Evolutionary conservation across 805 yeast species (phyloP).

Genomic region (Metschnikowia cubensis): DNA sequence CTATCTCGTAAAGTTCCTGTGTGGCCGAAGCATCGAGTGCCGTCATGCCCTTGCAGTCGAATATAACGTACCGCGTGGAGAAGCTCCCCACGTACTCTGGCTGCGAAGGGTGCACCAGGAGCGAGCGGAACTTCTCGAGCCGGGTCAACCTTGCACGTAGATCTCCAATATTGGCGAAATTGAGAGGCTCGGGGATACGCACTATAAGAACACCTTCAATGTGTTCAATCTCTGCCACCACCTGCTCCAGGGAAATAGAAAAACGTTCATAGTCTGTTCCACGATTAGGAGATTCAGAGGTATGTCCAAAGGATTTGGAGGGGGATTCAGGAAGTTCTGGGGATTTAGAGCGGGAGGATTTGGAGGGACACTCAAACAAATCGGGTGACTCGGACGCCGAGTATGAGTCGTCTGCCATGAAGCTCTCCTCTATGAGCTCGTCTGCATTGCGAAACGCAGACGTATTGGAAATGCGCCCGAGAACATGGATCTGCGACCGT

Average conservation of each 20-base stretch:
- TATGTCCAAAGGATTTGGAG: slow-evolving; percentile 3
- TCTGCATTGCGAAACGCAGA: slow-evolving; percentile 69
- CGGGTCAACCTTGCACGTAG: slow-evolving; percentile 62
- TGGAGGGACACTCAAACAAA: too few relatives aligned
- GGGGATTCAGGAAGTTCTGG: not conserved
- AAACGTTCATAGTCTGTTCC: too few relatives aligned
- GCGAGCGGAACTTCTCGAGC: slow-evolving; percentile 73
- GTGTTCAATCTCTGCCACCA: slow-evolving; percentile 35
- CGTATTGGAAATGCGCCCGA: slow-evolving; percentile 43
- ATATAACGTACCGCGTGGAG: slow-evolving; percentile 51
- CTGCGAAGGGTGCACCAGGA: slow-evolving; percentile 70
- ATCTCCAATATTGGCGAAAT: slow-evolving; percentile 82
- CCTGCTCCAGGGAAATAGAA: not conserved
- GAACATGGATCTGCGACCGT: slow-evolving; percentile 40
- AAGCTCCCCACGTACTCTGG: slow-evolving; percentile 41
- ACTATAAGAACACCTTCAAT: slow-evolving; percentile 74
- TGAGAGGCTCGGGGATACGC: slow-evolving; percentile 82
- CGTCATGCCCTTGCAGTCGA: slow-evolving; percentile 81
- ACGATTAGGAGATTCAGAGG: too few relatives aligned
- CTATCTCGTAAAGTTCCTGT: slow-evolving; percentile 62
- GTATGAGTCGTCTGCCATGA: slow-evolving; percentile 5
- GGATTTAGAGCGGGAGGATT: too few relatives aligned
- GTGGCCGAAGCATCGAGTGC: slow-evolving; percentile 77
- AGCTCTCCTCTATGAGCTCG: slow-evolving; percentile 43
- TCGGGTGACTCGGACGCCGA: too few relatives aligned